Percentiles rank a stretch among this genome's conserved stretches.
Evolutionary conservation across 768 basidiomycete species (phyloP).

Genomic region (Asterophora parasitica): DNA sequence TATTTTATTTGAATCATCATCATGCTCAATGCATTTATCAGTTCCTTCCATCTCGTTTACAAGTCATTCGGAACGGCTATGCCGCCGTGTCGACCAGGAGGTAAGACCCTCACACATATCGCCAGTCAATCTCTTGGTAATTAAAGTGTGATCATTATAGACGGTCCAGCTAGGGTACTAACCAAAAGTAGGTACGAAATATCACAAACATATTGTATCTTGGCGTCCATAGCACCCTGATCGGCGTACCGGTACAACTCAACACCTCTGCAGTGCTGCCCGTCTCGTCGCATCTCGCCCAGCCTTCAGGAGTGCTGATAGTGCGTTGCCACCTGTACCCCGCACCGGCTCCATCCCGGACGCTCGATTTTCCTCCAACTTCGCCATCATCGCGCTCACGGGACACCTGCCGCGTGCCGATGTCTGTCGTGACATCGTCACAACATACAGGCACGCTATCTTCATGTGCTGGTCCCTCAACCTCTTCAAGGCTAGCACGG

Average conservation of each 20-base stretch:
- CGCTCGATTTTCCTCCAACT: conserved; percentile 30
- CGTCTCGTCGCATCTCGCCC: conserved; percentile 84
- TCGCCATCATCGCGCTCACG: conserved; percentile 50
- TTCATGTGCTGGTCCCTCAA: conserved; percentile 88
- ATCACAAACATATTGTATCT: conserved; percentile 9
- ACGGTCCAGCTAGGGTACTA: conserved; percentile 9
- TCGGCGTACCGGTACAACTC: conserved; percentile 2
- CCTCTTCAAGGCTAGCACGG: conserved; percentile 72
- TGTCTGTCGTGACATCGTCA: conserved; percentile 70
- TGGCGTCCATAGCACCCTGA: not conserved
- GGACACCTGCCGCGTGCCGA: conserved; percentile 48
- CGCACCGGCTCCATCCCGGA: conserved; percentile 47
- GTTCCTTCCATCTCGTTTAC: too few relatives aligned
- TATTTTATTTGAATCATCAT: too few relatives aligned
- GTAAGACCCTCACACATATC: not conserved
- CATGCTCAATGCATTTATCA: too few relatives aligned
- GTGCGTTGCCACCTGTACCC: conserved; percentile 88
- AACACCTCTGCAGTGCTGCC: conserved; percentile 44
- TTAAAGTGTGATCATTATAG: conserved; percentile 9
- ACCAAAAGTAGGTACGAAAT: conserved; percentile 13
- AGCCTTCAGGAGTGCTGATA: conserved; percentile 79
- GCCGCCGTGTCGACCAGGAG: too few relatives aligned
- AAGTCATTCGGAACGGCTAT: not conserved
- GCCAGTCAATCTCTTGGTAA: conserved; percentile 3
- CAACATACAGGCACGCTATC: conserved; percentile 82